These are phyloP conservation scores for Coemansia sp. DNA, from an alignment of 192 early-diverging fungal genomes.

Conservation along the genomic window DNA sequence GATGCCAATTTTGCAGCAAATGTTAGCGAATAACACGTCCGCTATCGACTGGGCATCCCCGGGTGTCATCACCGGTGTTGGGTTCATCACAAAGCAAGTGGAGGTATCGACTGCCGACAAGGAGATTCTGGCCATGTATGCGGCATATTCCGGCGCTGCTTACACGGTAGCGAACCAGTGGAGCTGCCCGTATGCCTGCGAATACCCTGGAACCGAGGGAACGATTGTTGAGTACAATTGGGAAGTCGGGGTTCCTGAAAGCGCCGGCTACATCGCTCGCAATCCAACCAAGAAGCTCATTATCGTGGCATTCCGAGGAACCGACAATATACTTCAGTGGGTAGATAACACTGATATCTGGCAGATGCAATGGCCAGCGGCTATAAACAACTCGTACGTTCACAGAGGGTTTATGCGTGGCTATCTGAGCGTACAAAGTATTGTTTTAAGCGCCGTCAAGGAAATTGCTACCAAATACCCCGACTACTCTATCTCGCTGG, in stretches of 20 bases:
- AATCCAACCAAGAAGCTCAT: slow-evolving; percentile 32
- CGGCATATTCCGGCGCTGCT: slow-evolving; percentile 49
- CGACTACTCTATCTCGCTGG: slow-evolving; percentile 38
- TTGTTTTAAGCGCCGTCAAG: slow-evolving; percentile 20
- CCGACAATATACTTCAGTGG: slow-evolving; percentile 38
- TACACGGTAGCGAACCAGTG: slow-evolving; percentile 44
- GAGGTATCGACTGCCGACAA: slow-evolving; percentile 9
- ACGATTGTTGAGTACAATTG: slow-evolving; percentile 48
- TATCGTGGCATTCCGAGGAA: slow-evolving; percentile 52
- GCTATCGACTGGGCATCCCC: neutral
- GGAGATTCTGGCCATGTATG: slow-evolving; percentile 33
- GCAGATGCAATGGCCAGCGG: slow-evolving; percentile 32
- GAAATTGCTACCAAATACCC: slow-evolving; percentile 29
- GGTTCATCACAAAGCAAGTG: neutral
- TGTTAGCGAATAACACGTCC: neutral
- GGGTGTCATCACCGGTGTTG: too few relatives aligned
- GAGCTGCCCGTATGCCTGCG: slow-evolving; percentile 44
- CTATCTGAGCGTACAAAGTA: slow-evolving; percentile 28
- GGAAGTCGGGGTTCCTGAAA: slow-evolving; percentile 29
- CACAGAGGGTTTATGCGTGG: slow-evolving; percentile 51
- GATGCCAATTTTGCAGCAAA: neutral
- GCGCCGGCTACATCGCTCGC: slow-evolving; percentile 49
- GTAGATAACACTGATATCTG: slow-evolving; percentile 35
- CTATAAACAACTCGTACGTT: slow-evolving; percentile 34
- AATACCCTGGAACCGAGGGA: slow-evolving; percentile 43